Evolutionary conservation across 2,329 filamentous ascomycete genomes (phyloP).

Genomic region (Epichloe uncinata): DNA sequence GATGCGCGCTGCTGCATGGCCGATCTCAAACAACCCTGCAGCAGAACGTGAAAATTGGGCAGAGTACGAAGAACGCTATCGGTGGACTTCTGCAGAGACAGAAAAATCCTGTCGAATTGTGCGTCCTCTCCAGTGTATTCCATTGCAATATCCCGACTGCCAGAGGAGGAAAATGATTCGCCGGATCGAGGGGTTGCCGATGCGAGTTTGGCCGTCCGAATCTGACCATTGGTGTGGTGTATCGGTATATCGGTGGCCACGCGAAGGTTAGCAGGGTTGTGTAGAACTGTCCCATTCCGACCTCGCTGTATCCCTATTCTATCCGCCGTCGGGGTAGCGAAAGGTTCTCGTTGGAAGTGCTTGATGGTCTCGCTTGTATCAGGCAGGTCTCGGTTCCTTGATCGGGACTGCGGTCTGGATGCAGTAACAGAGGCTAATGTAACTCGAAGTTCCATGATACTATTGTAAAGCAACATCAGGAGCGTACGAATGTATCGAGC

Average conservation of each 20-base stretch:
- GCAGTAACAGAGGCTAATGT: constrained; percentile 28
- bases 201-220: constrained; percentile 38
- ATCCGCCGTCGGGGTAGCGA: constrained; percentile 39
- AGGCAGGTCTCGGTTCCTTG: constrained; percentile 8
- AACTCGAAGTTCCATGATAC: constrained; percentile 52
- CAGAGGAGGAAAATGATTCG: constrained; percentile 58
- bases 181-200: constrained; percentile 67
- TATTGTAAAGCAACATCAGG: constrained; percentile 50
- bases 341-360: constrained; percentile 37
- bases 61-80: constrained; percentile 61
- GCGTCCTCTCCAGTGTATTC: constrained; percentile 66
- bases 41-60: constrained; percentile 55
- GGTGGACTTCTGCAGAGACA: constrained; percentile 60
- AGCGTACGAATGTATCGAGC: constrained; percentile 54
- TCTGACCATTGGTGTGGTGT: constrained; percentile 32
- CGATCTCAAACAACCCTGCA: constrained; percentile 48
- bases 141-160: constrained; percentile 30
- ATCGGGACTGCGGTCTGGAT: constrained; percentile 12
- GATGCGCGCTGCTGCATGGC: constrained; percentile 47
- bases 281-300: constrained; percentile 26
- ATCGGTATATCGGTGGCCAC: constrained; percentile 42
- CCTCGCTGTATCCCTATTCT: constrained; percentile 23
- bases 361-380: constrained; percentile 34
- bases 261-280: constrained; percentile 39
- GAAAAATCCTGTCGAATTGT: constrained; percentile 70